These are phyloP conservation scores for Stemphylium beticola DNA, from an alignment of 2,329 filamentous ascomycete genomes.

Conservation along the genomic window DNA sequence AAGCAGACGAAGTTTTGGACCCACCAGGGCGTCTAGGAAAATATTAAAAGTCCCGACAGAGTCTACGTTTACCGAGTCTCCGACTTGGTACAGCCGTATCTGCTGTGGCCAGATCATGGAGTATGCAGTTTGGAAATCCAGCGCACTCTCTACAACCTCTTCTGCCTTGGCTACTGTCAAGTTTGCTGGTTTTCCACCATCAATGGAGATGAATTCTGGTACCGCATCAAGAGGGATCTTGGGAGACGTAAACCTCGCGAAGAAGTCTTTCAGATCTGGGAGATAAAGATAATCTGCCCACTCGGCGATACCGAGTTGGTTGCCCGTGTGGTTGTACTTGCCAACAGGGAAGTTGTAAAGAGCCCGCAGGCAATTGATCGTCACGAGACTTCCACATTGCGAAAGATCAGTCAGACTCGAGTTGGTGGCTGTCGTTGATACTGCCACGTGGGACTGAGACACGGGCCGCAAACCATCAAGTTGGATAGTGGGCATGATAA, in stretches of 20 bases:
- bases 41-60: constrained; percentile 25
- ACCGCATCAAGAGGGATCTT: constrained; percentile 19
- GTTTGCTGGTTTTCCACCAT: constrained; percentile 53
- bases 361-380: constrained; percentile 24
- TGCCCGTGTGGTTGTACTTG: constrained; percentile 23
- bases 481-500: constrained; percentile 24
- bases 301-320: constrained; percentile 50
- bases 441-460: constrained; percentile 2
- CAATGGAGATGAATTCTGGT: constrained; percentile 37
- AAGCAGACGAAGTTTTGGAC: background rate
- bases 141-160: constrained; percentile 23
- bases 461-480: constrained; percentile 21
- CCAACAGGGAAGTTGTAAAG: constrained; percentile 27
- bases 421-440: background rate
- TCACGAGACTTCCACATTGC: constrained; percentile 19
- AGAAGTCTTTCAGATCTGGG: constrained; percentile 55
- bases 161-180: constrained; percentile 44
- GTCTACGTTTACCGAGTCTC: constrained; percentile 20
- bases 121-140: constrained; percentile 27
- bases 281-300: constrained; percentile 53
- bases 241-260: constrained; percentile 40
- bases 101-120: constrained; percentile 29
- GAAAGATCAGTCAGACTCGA: constrained; percentile 8
- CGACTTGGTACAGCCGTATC: constrained; percentile 22
- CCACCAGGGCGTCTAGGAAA: constrained; percentile 24